phyloP scores from a whole-genome alignment of 257 asterid species.

The Petunia axillaris region DNA sequence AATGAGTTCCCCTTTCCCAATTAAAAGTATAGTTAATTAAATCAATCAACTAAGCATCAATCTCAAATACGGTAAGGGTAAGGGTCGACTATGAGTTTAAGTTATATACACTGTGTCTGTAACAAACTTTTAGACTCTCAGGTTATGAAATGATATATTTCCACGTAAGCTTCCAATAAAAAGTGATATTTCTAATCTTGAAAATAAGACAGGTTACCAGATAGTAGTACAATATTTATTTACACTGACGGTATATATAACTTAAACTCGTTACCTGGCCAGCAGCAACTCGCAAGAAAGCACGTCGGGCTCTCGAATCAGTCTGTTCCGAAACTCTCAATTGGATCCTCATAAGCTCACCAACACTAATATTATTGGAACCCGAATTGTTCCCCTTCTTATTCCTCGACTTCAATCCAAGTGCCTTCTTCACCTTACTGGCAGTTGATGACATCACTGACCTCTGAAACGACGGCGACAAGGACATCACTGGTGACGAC shows the following conservation, averaged over 20 bases:
- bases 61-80: background rate
- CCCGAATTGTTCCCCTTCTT: slow-evolving; percentile 41
- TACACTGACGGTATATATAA: background rate
- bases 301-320: slow-evolving; percentile 83
- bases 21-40: background rate
- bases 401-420: slow-evolving; percentile 66
- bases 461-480: slow-evolving; percentile 49
- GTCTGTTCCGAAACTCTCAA: slow-evolving; percentile 80
- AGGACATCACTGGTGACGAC: slow-evolving; percentile 29
- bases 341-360: slow-evolving; percentile 85
- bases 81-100: too few species aligned
- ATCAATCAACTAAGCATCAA: background rate
- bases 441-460: slow-evolving; percentile 46
- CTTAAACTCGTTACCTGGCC: slow-evolving; percentile 59
- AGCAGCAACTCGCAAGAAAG: slow-evolving; percentile 78
- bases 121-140: too few species aligned
- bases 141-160: too few species aligned
- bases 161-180: too few species aligned
- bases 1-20: background rate
- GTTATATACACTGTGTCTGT: too few species aligned
- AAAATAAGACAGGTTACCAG: too few species aligned
- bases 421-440: slow-evolving; percentile 76
- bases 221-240: too few species aligned
- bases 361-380: slow-evolving; percentile 36
- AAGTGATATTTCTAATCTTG: too few species aligned